These are phyloP conservation scores for Dictyostelium firmibasis DNA, from an alignment of 78 protist species.

Conservation along the genomic window DNA sequence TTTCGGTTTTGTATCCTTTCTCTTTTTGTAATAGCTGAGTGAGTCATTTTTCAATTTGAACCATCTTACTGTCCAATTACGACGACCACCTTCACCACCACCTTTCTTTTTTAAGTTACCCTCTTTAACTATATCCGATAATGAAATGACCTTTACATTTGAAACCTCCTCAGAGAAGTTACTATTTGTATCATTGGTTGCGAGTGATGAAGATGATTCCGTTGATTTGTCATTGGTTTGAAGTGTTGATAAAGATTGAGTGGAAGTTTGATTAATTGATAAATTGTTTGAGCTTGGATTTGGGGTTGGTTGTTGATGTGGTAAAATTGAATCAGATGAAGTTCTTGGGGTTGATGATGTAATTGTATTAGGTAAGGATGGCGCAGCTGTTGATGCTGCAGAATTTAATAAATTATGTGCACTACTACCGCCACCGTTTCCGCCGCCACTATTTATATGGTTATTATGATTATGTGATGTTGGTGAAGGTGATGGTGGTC, in stretches of 20 bases:
- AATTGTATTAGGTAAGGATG: not conserved
- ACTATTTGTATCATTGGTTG: not conserved
- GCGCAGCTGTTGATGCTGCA: not conserved
- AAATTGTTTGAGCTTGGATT: not conserved
- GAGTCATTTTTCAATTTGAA: constrained; percentile 36
- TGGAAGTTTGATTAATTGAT: not conserved
- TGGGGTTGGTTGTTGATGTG: not conserved
- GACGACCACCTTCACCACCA: constrained; percentile 74
- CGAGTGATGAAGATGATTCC: not conserved
- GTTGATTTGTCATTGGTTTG: not conserved
- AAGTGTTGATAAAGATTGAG: not conserved
- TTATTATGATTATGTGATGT: not conserved
- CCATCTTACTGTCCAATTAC: constrained; percentile 69
- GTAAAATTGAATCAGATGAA: not conserved
- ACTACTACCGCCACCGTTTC: not conserved
- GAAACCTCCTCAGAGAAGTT: not conserved
- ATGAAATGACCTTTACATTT: constrained; percentile 1
- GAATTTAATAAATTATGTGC: not conserved
- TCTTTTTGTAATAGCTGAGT: constrained; percentile 36
- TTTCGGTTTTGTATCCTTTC: constrained; percentile 33
- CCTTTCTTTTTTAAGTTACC: constrained; percentile 58
- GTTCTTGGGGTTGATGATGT: not conserved
- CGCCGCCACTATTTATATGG: not conserved
- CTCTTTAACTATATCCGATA: constrained; percentile 29
- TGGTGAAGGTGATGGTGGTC: constrained; percentile 5